Evolutionary conservation across 495 filamentous ascomycete genomes (phyloP).

Genomic region (Acidomyces sp.): DNA sequence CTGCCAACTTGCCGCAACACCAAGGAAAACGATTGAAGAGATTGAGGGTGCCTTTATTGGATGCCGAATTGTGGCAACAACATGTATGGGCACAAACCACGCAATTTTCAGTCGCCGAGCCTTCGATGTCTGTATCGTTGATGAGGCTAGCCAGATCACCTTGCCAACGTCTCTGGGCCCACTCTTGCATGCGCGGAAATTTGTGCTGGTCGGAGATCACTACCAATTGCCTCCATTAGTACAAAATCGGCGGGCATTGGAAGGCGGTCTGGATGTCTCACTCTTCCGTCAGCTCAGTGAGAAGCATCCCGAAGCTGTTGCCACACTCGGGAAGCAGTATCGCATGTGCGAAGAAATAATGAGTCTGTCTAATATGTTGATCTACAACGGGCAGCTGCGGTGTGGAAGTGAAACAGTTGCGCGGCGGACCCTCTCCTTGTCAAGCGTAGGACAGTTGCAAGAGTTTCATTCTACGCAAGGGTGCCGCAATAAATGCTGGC

Average conservation of each 20-base stretch:
- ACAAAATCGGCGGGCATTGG: conserved; percentile 73
- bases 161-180: conserved; percentile 86
- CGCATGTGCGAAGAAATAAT: conserved; percentile 97
- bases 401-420: conserved; percentile 74
- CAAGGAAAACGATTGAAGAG: conserved; percentile 65
- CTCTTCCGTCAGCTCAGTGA: conserved; percentile 89
- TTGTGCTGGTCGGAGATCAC: conserved; percentile 92
- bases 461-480: conserved; percentile 26
- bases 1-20: conserved; percentile 57
- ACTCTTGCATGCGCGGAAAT: conserved; percentile 83
- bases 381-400: conserved; percentile 78
- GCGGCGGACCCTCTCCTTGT: conserved; percentile 43
- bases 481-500: conserved; percentile 61
- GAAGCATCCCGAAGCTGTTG: conserved; percentile 68
- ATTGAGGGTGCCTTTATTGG: conserved; percentile 68
- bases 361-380: conserved; percentile 81
- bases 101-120: conserved; percentile 72
- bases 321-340: conserved; percentile 88
- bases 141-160: conserved; percentile 95
- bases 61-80: conserved; percentile 82
- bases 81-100: conserved; percentile 83
- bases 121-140: conserved; percentile 97
- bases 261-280: conserved; percentile 80
- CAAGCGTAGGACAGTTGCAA: conserved; percentile 40
- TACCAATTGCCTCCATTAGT: conserved; percentile 90